Evolutionary conservation across 495 filamentous ascomycete genomes (phyloP).

Genomic region (Stereocaulon alpinum): DNA sequence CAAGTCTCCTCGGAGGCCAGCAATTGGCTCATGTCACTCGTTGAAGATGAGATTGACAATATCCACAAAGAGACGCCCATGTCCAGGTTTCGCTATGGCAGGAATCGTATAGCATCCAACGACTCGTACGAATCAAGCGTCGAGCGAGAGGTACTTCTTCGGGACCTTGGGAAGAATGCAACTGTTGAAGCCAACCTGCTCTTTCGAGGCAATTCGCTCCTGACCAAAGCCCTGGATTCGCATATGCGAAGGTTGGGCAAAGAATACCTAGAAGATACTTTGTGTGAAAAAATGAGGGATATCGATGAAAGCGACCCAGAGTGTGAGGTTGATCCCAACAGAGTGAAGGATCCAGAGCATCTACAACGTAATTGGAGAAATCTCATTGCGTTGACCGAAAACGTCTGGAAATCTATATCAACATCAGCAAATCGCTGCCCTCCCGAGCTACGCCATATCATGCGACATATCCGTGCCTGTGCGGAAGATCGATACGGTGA

Average conservation of each 20-base stretch:
- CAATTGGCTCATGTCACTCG: conserved; percentile 86
- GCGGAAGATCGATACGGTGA: conserved; percentile 97
- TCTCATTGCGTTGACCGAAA: conserved; percentile 64
- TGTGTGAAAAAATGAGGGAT: conserved; percentile 72
- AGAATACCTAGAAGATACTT: conserved; percentile 82
- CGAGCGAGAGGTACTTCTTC: conserved; percentile 51
- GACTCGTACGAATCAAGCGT: conserved; percentile 57
- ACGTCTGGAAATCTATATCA: conserved; percentile 76
- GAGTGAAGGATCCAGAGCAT: conserved; percentile 60
- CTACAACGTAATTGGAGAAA: conserved; percentile 75
- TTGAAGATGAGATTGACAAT: conserved; percentile 95
- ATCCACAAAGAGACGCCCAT: conserved; percentile 65
- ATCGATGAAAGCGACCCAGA: conserved; percentile 83
- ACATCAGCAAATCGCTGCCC: conserved; percentile 65
- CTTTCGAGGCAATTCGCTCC: conserved; percentile 87
- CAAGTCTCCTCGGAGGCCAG: conserved; percentile 83
- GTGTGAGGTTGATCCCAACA: conserved; percentile 88
- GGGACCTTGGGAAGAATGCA: conserved; percentile 47
- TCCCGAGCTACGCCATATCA: conserved; percentile 72
- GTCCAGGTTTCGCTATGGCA: conserved; percentile 58
- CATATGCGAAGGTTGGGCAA: conserved; percentile 93
- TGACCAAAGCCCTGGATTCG: conserved; percentile 87
- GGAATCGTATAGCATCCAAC: conserved; percentile 64
- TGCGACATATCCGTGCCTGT: conserved; percentile 86
- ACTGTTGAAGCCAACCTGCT: conserved; percentile 81